Evolutionary conservation across 140 eudicot genomes (phyloP).

Genomic region (Cichorium intybus): DNA sequence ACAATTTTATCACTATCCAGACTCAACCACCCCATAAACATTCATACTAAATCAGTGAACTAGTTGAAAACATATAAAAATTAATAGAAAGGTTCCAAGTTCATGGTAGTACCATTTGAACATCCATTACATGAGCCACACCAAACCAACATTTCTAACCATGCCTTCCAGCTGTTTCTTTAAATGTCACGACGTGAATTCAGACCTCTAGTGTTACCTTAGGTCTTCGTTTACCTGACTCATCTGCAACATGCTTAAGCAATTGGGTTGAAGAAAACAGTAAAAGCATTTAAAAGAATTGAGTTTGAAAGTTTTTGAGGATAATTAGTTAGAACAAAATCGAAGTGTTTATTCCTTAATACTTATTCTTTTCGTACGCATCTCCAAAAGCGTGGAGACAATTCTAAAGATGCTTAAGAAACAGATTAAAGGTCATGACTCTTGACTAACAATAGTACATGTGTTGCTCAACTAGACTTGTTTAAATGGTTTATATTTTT

Average conservation of each 20-base stretch:
- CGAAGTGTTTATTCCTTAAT: conserved; percentile 6
- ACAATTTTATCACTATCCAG: too few relatives aligned
- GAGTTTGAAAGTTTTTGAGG: not conserved
- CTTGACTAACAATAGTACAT: too few relatives aligned
- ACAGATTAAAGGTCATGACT: too few relatives aligned
- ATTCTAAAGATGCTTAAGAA: not conserved
- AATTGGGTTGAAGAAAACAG: conserved; percentile 7
- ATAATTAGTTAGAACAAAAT: not conserved
- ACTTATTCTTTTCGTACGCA: not conserved
- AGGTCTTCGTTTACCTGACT: not conserved
- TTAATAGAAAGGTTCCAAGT: too few relatives aligned
- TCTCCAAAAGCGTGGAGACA: too few relatives aligned
- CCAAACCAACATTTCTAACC: not conserved
- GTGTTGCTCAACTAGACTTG: too few relatives aligned
- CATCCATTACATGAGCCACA: too few relatives aligned
- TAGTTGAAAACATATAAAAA: too few relatives aligned
- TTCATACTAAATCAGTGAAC: too few relatives aligned
- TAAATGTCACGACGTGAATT: not conserved
- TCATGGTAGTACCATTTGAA: too few relatives aligned
- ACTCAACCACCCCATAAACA: too few relatives aligned
- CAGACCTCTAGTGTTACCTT: not conserved
- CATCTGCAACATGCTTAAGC: not conserved
- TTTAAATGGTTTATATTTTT: too few relatives aligned
- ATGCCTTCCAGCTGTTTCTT: not conserved
- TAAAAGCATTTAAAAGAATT: conserved; percentile 6